Base-by-base conservation (phyloP, 2,329 filamentous ascomycete species). In the Fusarium fracticaudum region DNA sequence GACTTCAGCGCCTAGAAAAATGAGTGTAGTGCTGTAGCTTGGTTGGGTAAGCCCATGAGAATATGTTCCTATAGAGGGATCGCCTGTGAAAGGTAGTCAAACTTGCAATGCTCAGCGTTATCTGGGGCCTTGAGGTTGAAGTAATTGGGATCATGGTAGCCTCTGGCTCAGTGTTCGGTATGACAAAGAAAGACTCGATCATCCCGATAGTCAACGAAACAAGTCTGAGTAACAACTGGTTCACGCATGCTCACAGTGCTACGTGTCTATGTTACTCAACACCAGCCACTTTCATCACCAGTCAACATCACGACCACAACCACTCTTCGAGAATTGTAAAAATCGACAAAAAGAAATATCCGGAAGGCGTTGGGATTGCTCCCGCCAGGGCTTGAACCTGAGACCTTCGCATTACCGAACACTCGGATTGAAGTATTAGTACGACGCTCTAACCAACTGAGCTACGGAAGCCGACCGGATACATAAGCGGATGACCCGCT, bases 401-500 rank as follows among this genome's bases (percentile, higher is more conserved):
- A 67, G 64, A 67, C 64, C 64, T 67, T 67, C 64, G 62, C 62
- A 67, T 67, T 15, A 67, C 64, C 45, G 64, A 48, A 67, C 33
- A 67, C 45, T 67, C 64, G 40, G 64, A 41, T 44, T 67, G 64
- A 67, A 67, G 64, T 67, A 67, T 67, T 67, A 67, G 64, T 67
- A 67, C 64, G 64, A 67, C 64, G 64, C 64, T 67, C 64, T 67
- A 67, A 67, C 65, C 65, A 67, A 67, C 65, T 67, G 65, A 77
- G 77, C 77, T 77, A 75, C 70, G 72, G 72, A 75, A 75, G 73
- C 73, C 73, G 51, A 71, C 72, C 73, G 58, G 64, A 58, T 58
- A 22, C 15, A 26, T 60, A 18, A 59, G 45, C 64, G 45, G 64
- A 59, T 65, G 69, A 72, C 59, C 70, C 64, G 64, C 70, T 72